Percentiles rank a stretch among this genome's conserved stretches.
These are phyloP conservation scores for Dendrobium nobile DNA, from an alignment of 106 monocot species.

Conservation along the genomic window DNA sequence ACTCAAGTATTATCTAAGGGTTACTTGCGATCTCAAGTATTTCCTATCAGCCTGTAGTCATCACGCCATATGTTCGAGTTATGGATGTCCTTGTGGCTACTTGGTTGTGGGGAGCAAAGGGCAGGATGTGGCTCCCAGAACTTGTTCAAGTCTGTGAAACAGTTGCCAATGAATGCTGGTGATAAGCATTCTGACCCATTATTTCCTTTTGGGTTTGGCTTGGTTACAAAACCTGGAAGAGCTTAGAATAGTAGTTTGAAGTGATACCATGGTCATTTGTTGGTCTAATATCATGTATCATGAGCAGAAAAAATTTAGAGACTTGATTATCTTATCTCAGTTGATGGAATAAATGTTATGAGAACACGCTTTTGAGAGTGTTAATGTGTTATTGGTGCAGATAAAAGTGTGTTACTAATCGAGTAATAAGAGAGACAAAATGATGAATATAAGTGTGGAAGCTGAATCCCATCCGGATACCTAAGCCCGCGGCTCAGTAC, in stretches of 20 bases:
- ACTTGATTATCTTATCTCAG: not conserved
- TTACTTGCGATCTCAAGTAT: too few relatives aligned
- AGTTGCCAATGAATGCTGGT: constrained; percentile 66
- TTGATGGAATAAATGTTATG: not conserved
- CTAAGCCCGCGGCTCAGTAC: too few relatives aligned
- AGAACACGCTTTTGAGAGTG: too few relatives aligned
- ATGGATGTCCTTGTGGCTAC: constrained; percentile 55
- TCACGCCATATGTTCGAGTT: constrained; percentile 25
- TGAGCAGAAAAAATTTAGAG: not conserved
- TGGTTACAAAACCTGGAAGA: constrained; percentile 29
- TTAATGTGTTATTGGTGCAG: too few relatives aligned
- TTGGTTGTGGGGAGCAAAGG: constrained; percentile 61
- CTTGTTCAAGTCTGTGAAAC: constrained; percentile 62
- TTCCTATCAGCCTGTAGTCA: constrained; percentile 18
- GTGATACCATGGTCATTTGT: not conserved
- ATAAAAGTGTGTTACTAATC: too few relatives aligned
- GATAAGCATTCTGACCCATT: constrained; percentile 51
- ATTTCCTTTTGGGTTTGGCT: constrained; percentile 57
- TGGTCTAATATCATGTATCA: not conserved
- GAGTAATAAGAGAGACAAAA: too few relatives aligned
- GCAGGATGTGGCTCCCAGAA: constrained; percentile 37
- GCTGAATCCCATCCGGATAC: too few relatives aligned
- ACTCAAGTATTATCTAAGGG: too few relatives aligned
- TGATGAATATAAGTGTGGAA: too few relatives aligned
- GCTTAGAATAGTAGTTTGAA: not conserved